Conservation (phyloP, 1,139 yeast species). For the Casaregolazyma suthepensis region DNA sequence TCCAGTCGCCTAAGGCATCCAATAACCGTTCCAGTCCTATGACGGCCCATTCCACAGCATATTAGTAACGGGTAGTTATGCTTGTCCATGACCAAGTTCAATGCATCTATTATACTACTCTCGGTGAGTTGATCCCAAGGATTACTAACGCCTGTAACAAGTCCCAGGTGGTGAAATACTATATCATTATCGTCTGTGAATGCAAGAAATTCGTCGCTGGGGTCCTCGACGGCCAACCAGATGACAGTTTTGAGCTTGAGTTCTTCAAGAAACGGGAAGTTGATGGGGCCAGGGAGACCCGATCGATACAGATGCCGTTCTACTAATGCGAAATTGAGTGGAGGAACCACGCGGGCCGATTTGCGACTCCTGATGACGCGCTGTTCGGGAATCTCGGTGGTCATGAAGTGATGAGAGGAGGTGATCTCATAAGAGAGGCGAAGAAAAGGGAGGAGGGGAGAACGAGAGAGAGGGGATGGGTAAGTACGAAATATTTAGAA, state of each 20-base stretch:
- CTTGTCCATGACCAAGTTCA: conserved; percentile 64
- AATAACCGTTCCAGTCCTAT: conserved; percentile 90
- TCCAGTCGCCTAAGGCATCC: conserved; percentile 88
- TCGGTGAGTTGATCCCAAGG: conserved; percentile 98
- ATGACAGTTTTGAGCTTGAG: conserved; percentile 71
- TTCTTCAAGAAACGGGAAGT: conserved; percentile 75
- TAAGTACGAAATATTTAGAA: no score
- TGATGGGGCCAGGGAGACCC: conserved; percentile 95
- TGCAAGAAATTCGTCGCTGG: conserved; percentile 77
- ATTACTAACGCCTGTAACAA: conserved; percentile 48
- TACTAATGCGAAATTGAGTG: conserved; percentile 90
- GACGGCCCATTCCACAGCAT: conserved; percentile 98
- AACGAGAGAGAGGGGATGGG: no score
- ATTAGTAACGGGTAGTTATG: conserved; percentile 79
- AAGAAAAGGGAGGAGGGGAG: background rate
- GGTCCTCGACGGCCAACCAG: conserved; percentile 96
- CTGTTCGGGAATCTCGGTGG: background rate
- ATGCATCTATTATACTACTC: conserved; percentile 68
- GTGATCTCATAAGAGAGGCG: background rate
- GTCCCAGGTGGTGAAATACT: conserved; percentile 50
- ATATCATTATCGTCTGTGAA: conserved; percentile 72
- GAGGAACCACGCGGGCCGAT: conserved; percentile 64
- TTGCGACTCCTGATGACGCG: background rate
- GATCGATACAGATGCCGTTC: conserved; percentile 79
- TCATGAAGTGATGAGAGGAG: background rate